phyloP scores from a whole-genome alignment of 179 eudicot genomes.

The Silene coronaria region DNA sequence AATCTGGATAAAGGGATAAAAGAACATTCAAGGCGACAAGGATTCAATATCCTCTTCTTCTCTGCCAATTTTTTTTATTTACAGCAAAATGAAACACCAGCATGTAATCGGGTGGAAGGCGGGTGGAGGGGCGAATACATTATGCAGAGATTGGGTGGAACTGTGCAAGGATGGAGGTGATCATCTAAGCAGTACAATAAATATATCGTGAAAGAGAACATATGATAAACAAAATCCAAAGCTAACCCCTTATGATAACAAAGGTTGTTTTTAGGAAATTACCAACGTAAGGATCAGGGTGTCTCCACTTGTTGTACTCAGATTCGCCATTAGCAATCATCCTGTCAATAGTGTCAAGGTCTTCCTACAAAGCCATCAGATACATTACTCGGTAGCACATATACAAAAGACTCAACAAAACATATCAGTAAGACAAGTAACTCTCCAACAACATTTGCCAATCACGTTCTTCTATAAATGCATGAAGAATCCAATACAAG shows the following conservation, averaged over 20 bases:
- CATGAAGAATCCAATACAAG: background rate
- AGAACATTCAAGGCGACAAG: no score
- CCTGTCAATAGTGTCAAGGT: conserved; percentile 30
- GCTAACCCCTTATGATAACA: background rate
- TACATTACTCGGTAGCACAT: background rate
- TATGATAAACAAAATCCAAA: background rate
- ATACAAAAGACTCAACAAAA: background rate
- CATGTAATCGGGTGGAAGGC: no score
- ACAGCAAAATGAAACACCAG: no score
- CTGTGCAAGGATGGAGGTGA: background rate
- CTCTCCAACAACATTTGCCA: background rate
- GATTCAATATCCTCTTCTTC: no score
- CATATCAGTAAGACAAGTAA: background rate
- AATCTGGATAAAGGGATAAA: no score
- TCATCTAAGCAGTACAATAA: background rate
- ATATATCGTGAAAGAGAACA: background rate
- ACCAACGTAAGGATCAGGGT: conserved; percentile 97
- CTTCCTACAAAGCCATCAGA: conserved; percentile 22
- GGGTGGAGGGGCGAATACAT: no score
- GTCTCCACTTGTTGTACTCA: conserved; percentile 64
- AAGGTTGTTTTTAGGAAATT: conserved; percentile 15
- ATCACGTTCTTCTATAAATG: background rate
- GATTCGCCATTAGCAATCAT: conserved; percentile 50
- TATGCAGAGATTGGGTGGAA: no score
- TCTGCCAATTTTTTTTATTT: no score